phyloP scores from a whole-genome alignment of 2,329 filamentous ascomycete genomes.

The Sporothrix mexicana region DNA sequence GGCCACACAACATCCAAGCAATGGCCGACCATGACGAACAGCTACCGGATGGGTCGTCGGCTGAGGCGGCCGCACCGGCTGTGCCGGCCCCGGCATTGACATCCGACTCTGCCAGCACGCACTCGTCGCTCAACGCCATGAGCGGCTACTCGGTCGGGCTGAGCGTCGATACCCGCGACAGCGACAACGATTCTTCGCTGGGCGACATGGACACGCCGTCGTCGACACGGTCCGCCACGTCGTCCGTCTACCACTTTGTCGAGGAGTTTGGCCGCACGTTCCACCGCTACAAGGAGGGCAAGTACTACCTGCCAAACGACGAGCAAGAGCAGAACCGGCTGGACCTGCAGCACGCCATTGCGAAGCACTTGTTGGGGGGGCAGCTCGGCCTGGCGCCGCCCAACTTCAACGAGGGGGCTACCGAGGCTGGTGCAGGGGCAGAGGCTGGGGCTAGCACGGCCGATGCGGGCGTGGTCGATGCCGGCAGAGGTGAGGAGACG shows the following conservation, averaged over 20 bases:
- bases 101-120: not conserved
- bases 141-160: constrained; percentile 32
- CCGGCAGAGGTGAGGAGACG: not conserved
- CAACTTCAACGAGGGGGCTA: not conserved
- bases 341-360: constrained; percentile 34
- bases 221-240: constrained; percentile 31
- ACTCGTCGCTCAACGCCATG: constrained; percentile 30
- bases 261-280: constrained; percentile 36
- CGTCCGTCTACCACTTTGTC: constrained; percentile 32
- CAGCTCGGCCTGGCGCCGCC: constrained; percentile 29
- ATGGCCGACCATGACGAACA: not conserved
- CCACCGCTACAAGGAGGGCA: constrained; percentile 36
- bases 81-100: not conserved
- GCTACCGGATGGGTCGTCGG: not conserved
- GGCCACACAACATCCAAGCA: not conserved
- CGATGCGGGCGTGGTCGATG: not conserved
- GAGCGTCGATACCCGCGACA: constrained; percentile 24
- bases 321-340: constrained; percentile 35
- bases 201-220: constrained; percentile 31
- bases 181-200: constrained; percentile 32
- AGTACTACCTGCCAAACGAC: constrained; percentile 35
- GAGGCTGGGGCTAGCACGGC: no score
- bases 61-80: not conserved
- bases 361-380: constrained; percentile 27
- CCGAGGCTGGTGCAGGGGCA: not conserved